phyloP scores from a whole-genome alignment of 352 stramenopile genomes.

The Pilasporangium apinafurcum region DNA sequence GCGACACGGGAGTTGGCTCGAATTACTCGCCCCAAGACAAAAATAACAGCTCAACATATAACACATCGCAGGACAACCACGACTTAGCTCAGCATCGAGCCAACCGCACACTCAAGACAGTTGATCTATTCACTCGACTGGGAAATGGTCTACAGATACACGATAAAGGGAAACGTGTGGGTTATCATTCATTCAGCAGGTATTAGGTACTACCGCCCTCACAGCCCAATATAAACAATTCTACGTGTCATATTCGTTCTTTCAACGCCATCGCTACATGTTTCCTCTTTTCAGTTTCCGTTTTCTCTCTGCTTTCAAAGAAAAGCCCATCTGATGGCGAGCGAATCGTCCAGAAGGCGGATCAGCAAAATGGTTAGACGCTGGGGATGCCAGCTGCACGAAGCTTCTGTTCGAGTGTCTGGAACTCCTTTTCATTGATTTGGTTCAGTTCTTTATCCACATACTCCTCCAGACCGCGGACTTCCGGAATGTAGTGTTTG shows the following conservation, averaged over 20 bases:
- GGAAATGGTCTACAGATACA: too few relatives aligned
- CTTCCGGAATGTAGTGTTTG: constrained; percentile 99
- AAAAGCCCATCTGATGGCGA: too few relatives aligned
- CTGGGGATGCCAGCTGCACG: constrained; percentile 75
- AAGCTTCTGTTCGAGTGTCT: constrained; percentile 76
- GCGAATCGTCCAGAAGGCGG: too few relatives aligned
- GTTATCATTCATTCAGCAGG: not conserved
- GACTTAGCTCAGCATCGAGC: not conserved
- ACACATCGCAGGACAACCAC: too few relatives aligned
- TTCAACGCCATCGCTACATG: too few relatives aligned
- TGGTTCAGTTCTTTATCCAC: constrained; percentile 73
- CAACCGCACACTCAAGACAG: not conserved
- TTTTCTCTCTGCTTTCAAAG: constrained; percentile 5
- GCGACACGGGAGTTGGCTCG: too few relatives aligned
- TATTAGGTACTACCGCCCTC: too few relatives aligned
- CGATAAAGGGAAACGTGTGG: too few relatives aligned
- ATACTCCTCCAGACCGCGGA: constrained; percentile 82
- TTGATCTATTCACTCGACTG: not conserved
- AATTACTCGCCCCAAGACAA: too few relatives aligned
- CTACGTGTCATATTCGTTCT: constrained; percentile 17
- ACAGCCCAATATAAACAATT: too few relatives aligned
- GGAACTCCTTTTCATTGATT: constrained; percentile 78
- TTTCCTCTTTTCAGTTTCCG: constrained; percentile 1
- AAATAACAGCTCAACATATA: too few relatives aligned
- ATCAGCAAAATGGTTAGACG: too few relatives aligned